Evolutionary conservation across 2,329 filamentous ascomycete genomes (phyloP), one percentile per base, ranked within the genome.

Genomic region (Aspergillus sp.): DNA sequence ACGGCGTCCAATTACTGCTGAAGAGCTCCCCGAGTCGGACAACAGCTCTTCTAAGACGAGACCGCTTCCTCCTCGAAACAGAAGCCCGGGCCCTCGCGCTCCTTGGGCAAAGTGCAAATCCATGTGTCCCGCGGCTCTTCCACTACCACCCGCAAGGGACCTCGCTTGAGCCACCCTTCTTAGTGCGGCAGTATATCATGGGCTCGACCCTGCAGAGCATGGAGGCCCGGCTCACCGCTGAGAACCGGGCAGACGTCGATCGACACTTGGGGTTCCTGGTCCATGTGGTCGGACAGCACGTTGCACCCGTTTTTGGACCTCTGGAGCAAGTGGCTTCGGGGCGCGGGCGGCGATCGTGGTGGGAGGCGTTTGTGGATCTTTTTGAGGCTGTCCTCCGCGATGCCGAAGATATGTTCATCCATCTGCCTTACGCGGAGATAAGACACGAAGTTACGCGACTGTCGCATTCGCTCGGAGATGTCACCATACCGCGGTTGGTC

Each of bases 321-420:
- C 53, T 68, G 6, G 60, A 64, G 26, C 57, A 61, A 32, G 68
- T 72, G 4, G 61, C 63, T 26, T 49, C 49, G 10, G 63, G 64
- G n/a, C 51, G 51, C 15, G 68, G 70, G 11, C 61, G 52, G 34
- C 45, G 42, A n/a, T 67, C 66, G 3, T 78, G 74, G 74, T 58
- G 61, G 33, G 63, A 69, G 34, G 67, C 66, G 8, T 78, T 76
- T 42, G 52, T 65, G 15, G 44, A 49, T 4, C 59, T 76, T 24
- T 55, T 76, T 13, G 72, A 76, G 47, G 56, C 63, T 8, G 54
- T 67, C 6, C 55, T 78, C 15, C 69, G 70, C 11, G 73, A 77
- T 43, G 69, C 66, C 11, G 74, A 78, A 47, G 72, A 77, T 36
- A 69, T 71, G 52, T 66, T 75, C 8, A 64, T 78, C 42, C 69